Percentiles rank a stretch among this genome's conserved stretches.
Conservation (phyloP, 2,329 filamentous ascomycete species). For the Aspergillus niger region DNA sequence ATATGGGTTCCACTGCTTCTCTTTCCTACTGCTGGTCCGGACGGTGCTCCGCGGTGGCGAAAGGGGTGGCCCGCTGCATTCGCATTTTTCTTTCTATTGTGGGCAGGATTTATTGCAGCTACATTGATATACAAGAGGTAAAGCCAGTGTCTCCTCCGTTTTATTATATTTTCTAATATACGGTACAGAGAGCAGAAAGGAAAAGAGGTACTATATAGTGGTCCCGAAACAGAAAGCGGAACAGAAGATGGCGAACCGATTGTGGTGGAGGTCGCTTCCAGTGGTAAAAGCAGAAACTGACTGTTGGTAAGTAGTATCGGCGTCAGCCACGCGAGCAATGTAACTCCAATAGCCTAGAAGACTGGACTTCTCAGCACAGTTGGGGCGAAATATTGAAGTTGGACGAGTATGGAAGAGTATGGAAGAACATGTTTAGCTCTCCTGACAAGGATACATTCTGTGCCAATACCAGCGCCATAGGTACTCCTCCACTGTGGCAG, state of each 20-base stretch:
- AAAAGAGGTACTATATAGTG: not conserved
- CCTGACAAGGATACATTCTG: not conserved
- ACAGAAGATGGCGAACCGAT: not conserved
- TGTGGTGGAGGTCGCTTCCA: not conserved
- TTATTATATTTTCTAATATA: not conserved
- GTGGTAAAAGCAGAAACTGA: no score
- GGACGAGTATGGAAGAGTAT: no score
- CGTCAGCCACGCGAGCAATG: no score
- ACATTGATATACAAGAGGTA: constrained; percentile 26
- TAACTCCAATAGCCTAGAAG: no score
- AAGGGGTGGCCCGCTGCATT: constrained; percentile 54
- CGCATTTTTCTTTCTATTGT: constrained; percentile 50
- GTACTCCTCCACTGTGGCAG: not conserved
- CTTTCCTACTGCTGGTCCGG: constrained; percentile 45
- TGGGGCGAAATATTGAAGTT: no score
- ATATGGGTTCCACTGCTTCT: constrained; percentile 50
- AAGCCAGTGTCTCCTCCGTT: not conserved
- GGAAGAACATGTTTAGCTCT: not conserved
- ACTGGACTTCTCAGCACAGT: no score
- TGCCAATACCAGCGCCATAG: not conserved
- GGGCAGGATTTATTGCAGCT: constrained; percentile 34
- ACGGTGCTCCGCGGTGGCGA: constrained; percentile 51
- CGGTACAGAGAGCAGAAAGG: not conserved
- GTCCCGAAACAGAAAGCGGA: not conserved
- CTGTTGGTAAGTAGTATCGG: no score